Base-by-base conservation (phyloP, 106 monocot genomes). In the Agapanthus africanus region DNA sequence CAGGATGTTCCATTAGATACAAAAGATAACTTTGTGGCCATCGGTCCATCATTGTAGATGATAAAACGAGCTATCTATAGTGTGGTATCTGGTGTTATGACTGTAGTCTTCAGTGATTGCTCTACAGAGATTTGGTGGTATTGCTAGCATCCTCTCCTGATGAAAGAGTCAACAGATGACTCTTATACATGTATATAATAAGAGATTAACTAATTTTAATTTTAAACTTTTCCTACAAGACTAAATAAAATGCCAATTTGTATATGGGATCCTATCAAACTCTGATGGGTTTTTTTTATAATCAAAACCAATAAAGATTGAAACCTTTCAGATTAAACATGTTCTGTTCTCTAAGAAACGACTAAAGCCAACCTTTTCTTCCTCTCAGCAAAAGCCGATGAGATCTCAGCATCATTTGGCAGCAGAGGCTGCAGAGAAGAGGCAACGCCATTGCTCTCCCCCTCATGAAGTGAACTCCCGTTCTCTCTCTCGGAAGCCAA, bases 361-460 rank as follows among this genome's bases (percentile, higher is more conserved):
- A n/a, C n/a, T n/a, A n/a, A n/a, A n/a, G 37, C 1, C 8, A 36
- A 88, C 91, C 83, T 88, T 59, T 23, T 63, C 83, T 80, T 86
- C 70, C 86, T 82, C 51, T 82, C 80, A 16, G 81, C 67, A 38
- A 95, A 86, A 51, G 91, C 95, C 18, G 83, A 59, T 19, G 83
- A 81, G 31, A 95, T 25, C 76, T 95, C 86, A 2, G 71, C 39
- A 35, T 91, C 86, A 0, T 75, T 72, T 0, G 95, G 95, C 0
- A 95, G 79, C 26, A 83, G 37, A 41, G 71, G 32, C 16, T 41
- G 66, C 31, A 37, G 39, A 28, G 22, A 23, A 19, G 19, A 15
- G 46, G 19, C 19, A 19, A 13, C 46, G 19, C 19, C 46, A 7
- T 47, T 47, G 6, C 56, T 77, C 59, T 83, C 83, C n/a, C n/a